phyloP scores from a whole-genome alignment of 805 yeast genomes.

The Kurtzmaniella cleridarum region DNA sequence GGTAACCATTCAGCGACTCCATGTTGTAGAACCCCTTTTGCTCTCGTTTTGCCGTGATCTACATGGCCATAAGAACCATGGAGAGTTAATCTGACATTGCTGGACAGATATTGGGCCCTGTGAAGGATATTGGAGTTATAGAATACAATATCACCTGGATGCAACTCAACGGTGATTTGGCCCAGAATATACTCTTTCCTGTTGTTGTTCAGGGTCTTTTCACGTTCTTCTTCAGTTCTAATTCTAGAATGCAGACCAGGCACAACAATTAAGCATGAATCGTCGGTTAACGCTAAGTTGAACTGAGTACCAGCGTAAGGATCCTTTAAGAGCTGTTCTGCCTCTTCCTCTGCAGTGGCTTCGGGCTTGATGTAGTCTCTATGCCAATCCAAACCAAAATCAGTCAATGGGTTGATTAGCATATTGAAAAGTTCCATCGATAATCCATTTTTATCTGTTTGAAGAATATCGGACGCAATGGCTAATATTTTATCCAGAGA shows the following conservation, averaged over 20 bases:
- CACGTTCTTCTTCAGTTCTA: constrained; percentile 41
- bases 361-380: constrained; percentile 46
- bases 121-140: constrained; percentile 48
- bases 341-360: constrained; percentile 41
- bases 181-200: constrained; percentile 32
- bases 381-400: constrained; percentile 52
- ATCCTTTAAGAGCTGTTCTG: constrained; percentile 27
- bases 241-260: constrained; percentile 44
- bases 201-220: constrained; percentile 28
- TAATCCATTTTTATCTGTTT: constrained; percentile 26
- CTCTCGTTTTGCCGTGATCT: constrained; percentile 36
- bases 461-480: constrained; percentile 40
- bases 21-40: constrained; percentile 49
- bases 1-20: constrained; percentile 46
- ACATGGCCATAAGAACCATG: constrained; percentile 49
- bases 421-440: constrained; percentile 48
- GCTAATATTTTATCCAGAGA: constrained; percentile 32
- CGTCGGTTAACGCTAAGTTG: constrained; percentile 44
- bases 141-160: constrained; percentile 48
- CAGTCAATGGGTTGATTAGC: constrained; percentile 48
- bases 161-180: constrained; percentile 35
- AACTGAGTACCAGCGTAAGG: constrained; percentile 48
- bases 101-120: constrained; percentile 38
- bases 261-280: constrained; percentile 42
- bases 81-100: constrained; percentile 36